These are phyloP conservation scores for Circinella umbellata DNA, from an alignment of 371 early-diverging fungal species.

Conservation along the genomic window DNA sequence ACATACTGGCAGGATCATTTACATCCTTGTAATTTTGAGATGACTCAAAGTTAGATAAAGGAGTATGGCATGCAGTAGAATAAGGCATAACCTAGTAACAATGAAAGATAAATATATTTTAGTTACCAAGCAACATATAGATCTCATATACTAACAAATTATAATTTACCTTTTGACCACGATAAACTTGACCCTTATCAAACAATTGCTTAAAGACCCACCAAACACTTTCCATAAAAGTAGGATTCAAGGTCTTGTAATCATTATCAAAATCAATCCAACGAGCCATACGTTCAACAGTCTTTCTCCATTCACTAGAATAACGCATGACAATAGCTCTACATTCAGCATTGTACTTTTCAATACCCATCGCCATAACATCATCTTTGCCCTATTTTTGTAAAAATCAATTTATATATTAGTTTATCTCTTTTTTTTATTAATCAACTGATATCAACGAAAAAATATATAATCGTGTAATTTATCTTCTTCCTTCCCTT, in stretches of 20 bases:
- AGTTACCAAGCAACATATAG: background rate
- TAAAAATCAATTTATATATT: background rate
- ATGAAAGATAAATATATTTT: slow-evolving; percentile 10
- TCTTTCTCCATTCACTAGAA: slow-evolving; percentile 95
- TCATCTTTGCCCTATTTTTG: slow-evolving; percentile 76
- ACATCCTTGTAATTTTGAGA: slow-evolving; percentile 99
- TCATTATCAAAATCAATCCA: slow-evolving; percentile 99
- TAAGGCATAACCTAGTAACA: slow-evolving; percentile 94
- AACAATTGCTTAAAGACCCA: slow-evolving; percentile 99
- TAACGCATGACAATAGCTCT: slow-evolving; percentile 99
- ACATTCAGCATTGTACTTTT: slow-evolving; percentile 99
- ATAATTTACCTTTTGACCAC: slow-evolving; percentile 76
- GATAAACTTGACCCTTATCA: slow-evolving; percentile 97
- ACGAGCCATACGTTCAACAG: slow-evolving; percentile 98
- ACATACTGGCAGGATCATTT: slow-evolving; percentile 90
- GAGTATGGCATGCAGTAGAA: slow-evolving; percentile 97
- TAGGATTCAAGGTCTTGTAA: slow-evolving; percentile 97
- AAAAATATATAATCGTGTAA: no score
- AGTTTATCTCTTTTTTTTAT: no score
- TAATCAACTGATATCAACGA: no score
- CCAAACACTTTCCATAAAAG: slow-evolving; percentile 99
- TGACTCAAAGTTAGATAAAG: slow-evolving; percentile 99
- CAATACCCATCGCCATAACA: slow-evolving; percentile 98
- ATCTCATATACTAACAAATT: slow-evolving; percentile 9
- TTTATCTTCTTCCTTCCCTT: no score